Percentiles rank a stretch among this genome's conserved stretches.
phyloP scores from a whole-genome alignment of 192 early-diverging fungal genomes.

The Tieghemiomyces parasiticus region DNA sequence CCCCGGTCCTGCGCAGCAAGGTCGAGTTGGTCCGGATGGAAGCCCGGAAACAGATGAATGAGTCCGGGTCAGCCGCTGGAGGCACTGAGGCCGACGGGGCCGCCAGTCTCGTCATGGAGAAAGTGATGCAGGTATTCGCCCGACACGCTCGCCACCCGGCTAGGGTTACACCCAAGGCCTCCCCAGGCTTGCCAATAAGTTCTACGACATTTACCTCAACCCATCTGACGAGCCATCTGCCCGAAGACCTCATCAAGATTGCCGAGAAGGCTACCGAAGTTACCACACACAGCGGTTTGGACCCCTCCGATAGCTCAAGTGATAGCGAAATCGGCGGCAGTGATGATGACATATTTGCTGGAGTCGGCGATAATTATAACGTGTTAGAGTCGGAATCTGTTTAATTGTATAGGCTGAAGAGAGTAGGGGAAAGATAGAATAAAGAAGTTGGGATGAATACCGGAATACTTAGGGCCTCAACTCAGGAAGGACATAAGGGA shows the following conservation, averaged over 20 bases:
- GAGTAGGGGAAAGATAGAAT: neutral
- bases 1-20: conserved; percentile 62
- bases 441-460: neutral
- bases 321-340: conserved; percentile 14
- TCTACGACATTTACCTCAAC: neutral
- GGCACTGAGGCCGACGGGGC: conserved; percentile 30
- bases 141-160: conserved; percentile 21
- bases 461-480: neutral
- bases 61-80: conserved; percentile 17
- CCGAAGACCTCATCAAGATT: too few relatives aligned
- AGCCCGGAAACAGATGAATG: conserved; percentile 6
- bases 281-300: neutral
- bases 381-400: conserved; percentile 13
- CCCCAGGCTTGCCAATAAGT: neutral
- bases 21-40: conserved; percentile 34
- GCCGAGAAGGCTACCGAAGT: too few relatives aligned
- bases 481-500: too few relatives aligned
- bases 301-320: conserved; percentile 13
- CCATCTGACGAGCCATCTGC: too few relatives aligned
- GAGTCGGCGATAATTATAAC: conserved; percentile 62
- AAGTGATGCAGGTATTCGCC: conserved; percentile 46
- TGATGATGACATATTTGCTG: conserved; percentile 73
- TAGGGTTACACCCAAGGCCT: neutral
- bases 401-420: too few relatives aligned
- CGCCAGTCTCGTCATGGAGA: conserved; percentile 53